phyloP scores from a whole-genome alignment of 2,329 filamentous ascomycete species.

The Clonostachys chloroleuca region DNA sequence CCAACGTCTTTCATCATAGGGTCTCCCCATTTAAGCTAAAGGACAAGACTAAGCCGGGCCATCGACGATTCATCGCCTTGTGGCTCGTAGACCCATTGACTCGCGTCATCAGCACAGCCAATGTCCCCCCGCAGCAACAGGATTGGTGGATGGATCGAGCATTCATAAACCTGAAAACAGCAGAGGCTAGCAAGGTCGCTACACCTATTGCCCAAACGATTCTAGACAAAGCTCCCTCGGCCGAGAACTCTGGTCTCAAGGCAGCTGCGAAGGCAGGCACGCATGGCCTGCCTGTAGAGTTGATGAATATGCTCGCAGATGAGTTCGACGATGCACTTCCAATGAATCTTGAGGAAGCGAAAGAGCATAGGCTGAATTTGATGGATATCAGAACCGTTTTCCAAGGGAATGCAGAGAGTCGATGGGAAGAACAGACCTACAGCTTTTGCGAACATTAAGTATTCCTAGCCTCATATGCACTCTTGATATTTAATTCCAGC shows the following conservation, averaged over 20 bases:
- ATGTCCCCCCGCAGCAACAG: conserved; percentile 23
- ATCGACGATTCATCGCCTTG: conserved; percentile 45
- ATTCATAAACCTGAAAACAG: too few species aligned
- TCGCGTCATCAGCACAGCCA: conserved; percentile 24
- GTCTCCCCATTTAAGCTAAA: conserved; percentile 38
- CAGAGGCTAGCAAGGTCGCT: too few species aligned
- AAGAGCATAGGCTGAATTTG: conserved; percentile 2
- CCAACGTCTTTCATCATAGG: conserved; percentile 28
- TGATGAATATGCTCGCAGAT: too few species aligned
- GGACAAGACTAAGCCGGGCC: conserved; percentile 41
- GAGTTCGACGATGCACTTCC: not conserved
- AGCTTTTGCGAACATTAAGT: conserved; percentile 3
- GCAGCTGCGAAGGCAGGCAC: not conserved
- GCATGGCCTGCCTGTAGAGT: too few species aligned
- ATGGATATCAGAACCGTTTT: conserved; percentile 1
- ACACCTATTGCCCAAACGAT: too few species aligned
- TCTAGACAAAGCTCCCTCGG: too few species aligned
- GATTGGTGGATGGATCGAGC: conserved; percentile 16
- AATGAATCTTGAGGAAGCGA: conserved; percentile 3
- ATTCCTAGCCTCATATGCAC: too few species aligned
- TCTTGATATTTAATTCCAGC: too few species aligned
- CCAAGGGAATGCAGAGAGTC: not conserved
- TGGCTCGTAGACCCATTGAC: conserved; percentile 47
- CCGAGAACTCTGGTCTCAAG: too few species aligned
- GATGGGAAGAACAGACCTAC: not conserved